Evolutionary conservation across 192 early-diverging fungal genomes (phyloP).

Genomic region (Rhizophagus sp.): DNA sequence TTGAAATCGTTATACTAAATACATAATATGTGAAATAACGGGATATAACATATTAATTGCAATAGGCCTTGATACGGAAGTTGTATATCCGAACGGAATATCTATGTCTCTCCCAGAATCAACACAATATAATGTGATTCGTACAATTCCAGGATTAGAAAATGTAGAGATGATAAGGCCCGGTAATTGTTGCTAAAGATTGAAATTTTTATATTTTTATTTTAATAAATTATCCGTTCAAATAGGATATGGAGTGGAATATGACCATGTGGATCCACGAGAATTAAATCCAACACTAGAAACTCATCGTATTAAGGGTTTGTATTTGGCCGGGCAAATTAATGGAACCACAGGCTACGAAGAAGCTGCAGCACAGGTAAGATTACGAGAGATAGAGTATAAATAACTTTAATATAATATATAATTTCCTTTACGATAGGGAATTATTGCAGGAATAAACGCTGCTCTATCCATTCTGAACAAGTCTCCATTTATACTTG

Average conservation of each 20-base stretch:
- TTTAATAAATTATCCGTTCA: neutral
- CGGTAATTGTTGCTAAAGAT: constrained; percentile 34
- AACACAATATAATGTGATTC: constrained; percentile 67
- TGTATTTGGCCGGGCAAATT: constrained; percentile 84
- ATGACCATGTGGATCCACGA: constrained; percentile 82
- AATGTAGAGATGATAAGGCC: constrained; percentile 71
- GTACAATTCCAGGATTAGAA: constrained; percentile 74
- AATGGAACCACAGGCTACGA: constrained; percentile 89
- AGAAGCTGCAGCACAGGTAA: constrained; percentile 73
- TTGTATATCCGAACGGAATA: constrained; percentile 84
- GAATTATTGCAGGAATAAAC: constrained; percentile 77
- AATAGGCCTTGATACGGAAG: constrained; percentile 60
- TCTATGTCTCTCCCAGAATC: constrained; percentile 83
- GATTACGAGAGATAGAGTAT: neutral
- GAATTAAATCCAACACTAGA: constrained; percentile 74
- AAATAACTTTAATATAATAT: neutral
- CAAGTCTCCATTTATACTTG: constrained; percentile 60
- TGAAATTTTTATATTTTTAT: neutral
- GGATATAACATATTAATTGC: neutral
- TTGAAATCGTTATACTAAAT: neutral
- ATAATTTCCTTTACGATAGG: constrained; percentile 29
- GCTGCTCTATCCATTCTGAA: constrained; percentile 62
- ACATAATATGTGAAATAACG: neutral
- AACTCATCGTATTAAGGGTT: constrained; percentile 74
- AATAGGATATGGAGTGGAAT: constrained; percentile 80